Evolutionary conservation across 1,139 yeast species (phyloP), one percentile per base, ranked within the genome.

Genomic region (Zygotorulaspora mrakii): DNA sequence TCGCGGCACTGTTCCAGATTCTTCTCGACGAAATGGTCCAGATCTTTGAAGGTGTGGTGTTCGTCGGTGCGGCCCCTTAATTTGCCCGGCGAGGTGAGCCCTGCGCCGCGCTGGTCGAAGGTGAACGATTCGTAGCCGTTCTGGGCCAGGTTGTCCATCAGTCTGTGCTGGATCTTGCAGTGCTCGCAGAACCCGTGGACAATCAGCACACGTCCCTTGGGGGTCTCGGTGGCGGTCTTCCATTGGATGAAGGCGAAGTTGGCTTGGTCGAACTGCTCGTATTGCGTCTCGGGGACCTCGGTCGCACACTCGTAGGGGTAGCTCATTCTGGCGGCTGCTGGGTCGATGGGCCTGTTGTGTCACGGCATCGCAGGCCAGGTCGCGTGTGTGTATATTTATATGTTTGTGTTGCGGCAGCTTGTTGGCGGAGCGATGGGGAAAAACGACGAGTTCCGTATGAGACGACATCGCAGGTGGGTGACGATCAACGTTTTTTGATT

Each of bases 101-200:
- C 96, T 8, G 89, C 80, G 1, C 97, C 97, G 52, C 96, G 74
- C 65, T 87, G 96, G 59, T 86, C 95, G 60, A 78, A 89, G 51
- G 76, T 76, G 55, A 82, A 80, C 2, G 80, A 73, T 52, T 85
- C 94, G 59, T 76, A 84, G 1, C 96, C 96, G 3, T 57, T 52
- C 21, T 59, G 60, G 1, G 80, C 69, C 37, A 87, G 61, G 5
- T 68, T 65, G 48, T 85, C 88, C 62, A 79, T 78, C 32, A 76
- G 62, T 40, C 77, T 75, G 31, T 71, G 67, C 56, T 82, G 86
- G 3, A 77, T 46, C 9, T 58, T 56, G 7, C 76, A 67, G 45
- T 73, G 74, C 57, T 89, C 97, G 16, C 81, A 75, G 62, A 87
- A 88, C 0, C 97, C 97, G 61, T 85, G 95, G 14, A 85, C 80